Evolutionary conservation across 148 eudicot species (phyloP).

Genomic region (Diospyros lotus): DNA sequence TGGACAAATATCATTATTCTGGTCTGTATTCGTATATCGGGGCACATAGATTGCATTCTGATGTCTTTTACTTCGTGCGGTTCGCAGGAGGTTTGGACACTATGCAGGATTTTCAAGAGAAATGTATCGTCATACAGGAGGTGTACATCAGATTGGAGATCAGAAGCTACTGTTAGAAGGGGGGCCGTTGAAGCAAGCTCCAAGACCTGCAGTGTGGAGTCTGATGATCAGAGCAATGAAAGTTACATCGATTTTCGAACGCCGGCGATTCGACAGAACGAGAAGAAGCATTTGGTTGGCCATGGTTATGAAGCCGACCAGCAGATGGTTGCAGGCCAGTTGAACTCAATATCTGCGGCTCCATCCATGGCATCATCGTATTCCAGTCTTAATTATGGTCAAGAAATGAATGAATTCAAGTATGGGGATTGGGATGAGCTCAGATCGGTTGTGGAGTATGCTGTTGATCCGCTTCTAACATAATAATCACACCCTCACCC

Average conservation of each 20-base stretch:
- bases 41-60: too few relatives aligned
- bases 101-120: constrained; percentile 77
- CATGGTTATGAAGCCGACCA: constrained; percentile 12
- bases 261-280: constrained; percentile 6
- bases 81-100: constrained; percentile 97
- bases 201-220: constrained; percentile 50
- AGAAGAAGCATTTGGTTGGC: constrained; percentile 9
- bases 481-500: background rate
- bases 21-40: too few relatives aligned
- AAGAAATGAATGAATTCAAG: constrained; percentile 32
- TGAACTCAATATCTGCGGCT: constrained; percentile 15
- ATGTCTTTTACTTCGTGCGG: background rate
- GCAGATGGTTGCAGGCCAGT: constrained; percentile 9
- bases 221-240: constrained; percentile 23
- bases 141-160: constrained; percentile 61
- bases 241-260: constrained; percentile 53
- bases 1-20: background rate
- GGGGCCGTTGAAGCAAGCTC: constrained; percentile 30
- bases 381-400: constrained; percentile 27
- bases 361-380: constrained; percentile 21
- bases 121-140: constrained; percentile 25
- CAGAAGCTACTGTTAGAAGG: constrained; percentile 25
- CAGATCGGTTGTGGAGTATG: constrained; percentile 42
- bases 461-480: constrained; percentile 16
- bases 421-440: constrained; percentile 73